A percentile compares a stretch with the other conserved stretches of the same genome.
phyloP scores from a whole-genome alignment of 2,329 filamentous ascomycete species.

The Graphilbum sp. region DNA sequence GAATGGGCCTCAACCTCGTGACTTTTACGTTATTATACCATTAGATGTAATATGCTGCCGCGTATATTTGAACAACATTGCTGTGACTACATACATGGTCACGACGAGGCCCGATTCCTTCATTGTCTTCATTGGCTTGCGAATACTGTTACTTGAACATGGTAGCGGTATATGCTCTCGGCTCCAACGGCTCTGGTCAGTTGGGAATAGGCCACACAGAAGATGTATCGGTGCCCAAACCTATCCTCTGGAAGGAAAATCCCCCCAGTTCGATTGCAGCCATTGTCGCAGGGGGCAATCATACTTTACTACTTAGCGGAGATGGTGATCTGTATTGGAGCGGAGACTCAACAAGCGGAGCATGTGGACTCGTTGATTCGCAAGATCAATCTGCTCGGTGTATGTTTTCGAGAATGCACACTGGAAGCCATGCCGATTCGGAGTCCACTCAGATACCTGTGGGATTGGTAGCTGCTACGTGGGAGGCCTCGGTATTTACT shows the following conservation, averaged over 20 bases:
- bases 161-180: slow-evolving; percentile 48
- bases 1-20: too few relatives aligned
- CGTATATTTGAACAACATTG: too few relatives aligned
- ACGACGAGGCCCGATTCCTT: too few relatives aligned
- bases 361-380: slow-evolving; percentile 29
- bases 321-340: slow-evolving; percentile 45
- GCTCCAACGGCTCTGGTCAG: slow-evolving; percentile 64
- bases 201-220: slow-evolving; percentile 55
- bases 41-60: too few relatives aligned
- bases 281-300: slow-evolving; percentile 61
- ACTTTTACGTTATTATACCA: too few relatives aligned
- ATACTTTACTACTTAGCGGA: slow-evolving; percentile 57
- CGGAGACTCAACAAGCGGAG: slow-evolving; percentile 41
- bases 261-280: slow-evolving; percentile 19
- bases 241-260: slow-evolving; percentile 36
- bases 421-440: slow-evolving; percentile 19
- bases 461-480: slow-evolving; percentile 51
- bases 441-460: slow-evolving; percentile 12
- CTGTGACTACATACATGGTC: too few relatives aligned
- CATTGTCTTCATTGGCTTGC: too few relatives aligned
- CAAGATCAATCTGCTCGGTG: slow-evolving; percentile 11
- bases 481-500: slow-evolving; percentile 57
- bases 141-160: slow-evolving; percentile 20
- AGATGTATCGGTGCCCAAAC: slow-evolving; percentile 51
- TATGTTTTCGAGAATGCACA: slow-evolving; percentile 19